These are phyloP conservation scores for Tolypocladium paradoxum DNA, from an alignment of 2,329 filamentous ascomycete genomes.

Conservation along the genomic window DNA sequence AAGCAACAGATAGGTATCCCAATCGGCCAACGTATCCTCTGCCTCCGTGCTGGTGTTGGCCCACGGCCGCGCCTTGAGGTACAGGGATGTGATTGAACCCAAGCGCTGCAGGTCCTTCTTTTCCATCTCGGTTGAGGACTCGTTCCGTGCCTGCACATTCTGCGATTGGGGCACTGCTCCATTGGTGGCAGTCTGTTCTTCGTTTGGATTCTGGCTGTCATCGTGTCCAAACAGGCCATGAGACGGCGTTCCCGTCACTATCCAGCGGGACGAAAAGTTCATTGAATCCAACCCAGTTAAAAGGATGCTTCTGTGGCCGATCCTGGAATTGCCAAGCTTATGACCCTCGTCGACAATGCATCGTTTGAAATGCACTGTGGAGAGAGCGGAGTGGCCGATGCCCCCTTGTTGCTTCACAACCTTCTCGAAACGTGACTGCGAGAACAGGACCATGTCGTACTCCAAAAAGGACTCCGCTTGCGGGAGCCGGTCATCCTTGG, in stretches of 20 bases:
- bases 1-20: conserved; percentile 62
- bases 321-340: conserved; percentile 58
- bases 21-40: conserved; percentile 52
- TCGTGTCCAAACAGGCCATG: conserved; percentile 66
- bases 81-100: conserved; percentile 55
- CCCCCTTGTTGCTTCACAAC: conserved; percentile 27
- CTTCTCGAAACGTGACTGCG: conserved; percentile 60
- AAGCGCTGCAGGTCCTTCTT: conserved; percentile 55
- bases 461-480: conserved; percentile 43
- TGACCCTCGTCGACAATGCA: conserved; percentile 92
- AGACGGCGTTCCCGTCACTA: conserved; percentile 84
- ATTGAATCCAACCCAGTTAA: conserved; percentile 40
- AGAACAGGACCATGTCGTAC: conserved; percentile 72
- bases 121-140: conserved; percentile 39
- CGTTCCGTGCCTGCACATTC: not conserved
- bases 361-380: conserved; percentile 69
- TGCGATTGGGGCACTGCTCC: conserved; percentile 10
- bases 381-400: conserved; percentile 46
- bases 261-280: conserved; percentile 67
- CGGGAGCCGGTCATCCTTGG: conserved; percentile 45
- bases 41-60: conserved; percentile 44
- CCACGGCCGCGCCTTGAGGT: conserved; percentile 72
- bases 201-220: not conserved
- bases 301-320: conserved; percentile 43
- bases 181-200: conserved; percentile 6